Base-by-base conservation (phyloP, 176 grass and related monocot genomes). In the Lolium rigidum region DNA sequence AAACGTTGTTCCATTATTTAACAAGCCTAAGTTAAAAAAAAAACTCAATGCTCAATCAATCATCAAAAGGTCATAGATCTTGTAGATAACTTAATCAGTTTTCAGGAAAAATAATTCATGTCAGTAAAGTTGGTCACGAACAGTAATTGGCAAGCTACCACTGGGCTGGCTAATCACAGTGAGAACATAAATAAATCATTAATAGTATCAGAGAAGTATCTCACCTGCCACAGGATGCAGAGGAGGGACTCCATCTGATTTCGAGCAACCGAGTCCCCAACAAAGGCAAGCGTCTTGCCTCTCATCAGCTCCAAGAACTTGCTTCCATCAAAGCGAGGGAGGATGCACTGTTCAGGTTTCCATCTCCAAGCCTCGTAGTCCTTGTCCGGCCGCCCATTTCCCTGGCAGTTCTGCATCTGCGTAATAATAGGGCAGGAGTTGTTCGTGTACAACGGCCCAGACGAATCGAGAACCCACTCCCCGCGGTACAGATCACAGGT, bases 231-330 rank as follows among this genome's bases (percentile, higher is more conserved):
- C 55, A 98, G 83, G 81, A 94, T 92, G 86, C 96, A 98, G 70
- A 95, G 77, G 22, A 98, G 90, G 80, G 96, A 98, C 51, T 98
- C 96, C 93, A 95, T 95, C 84, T 98, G 96, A 84, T 98, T 98
- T 68, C 91, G 85, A 38, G 96, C 96, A 78, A 98, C 96, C 9
- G 93, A 98, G 85, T 98, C 93, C 43, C 93, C 96, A 62, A 95
- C 84, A 82, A 98, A 98, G 4, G 96, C 93, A 77, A 98, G 58
- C 21, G 96, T 98, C 87, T 98, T 98, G 46, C 84, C 86, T 88
- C 89, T 94, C 96, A 98, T 95, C 76, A 95, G 86, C 77, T 98
- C 92, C 59, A 98, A 83, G 83, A 98, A 98, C 80, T 94, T 98
- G 13, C 35, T 85, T 44, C 81, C 90, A 87, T 98, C 82, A 84